Percentiles rank a stretch among this genome's conserved stretches.
Evolutionary conservation across 2,329 filamentous ascomycete genomes (phyloP).

Genomic region (Monosporascus sp.): DNA sequence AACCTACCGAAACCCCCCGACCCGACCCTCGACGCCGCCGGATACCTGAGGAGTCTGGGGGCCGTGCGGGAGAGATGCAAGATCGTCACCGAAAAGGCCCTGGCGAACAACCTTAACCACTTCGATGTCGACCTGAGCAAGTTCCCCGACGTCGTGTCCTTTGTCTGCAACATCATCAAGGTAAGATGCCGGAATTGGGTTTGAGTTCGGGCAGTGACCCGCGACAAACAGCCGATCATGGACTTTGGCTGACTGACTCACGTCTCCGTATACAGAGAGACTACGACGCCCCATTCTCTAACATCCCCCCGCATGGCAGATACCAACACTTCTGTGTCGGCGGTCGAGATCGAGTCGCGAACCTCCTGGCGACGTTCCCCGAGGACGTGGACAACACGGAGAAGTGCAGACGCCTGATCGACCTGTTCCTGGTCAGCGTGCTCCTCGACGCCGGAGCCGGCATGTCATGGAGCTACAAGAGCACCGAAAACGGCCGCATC

Average conservation of each 20-base stretch:
- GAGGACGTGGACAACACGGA: slow-evolving; percentile 33
- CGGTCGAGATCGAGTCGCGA: slow-evolving; percentile 38
- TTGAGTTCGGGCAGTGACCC: background rate
- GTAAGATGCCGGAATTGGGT: slow-evolving; percentile 39
- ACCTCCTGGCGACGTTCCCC: slow-evolving; percentile 25
- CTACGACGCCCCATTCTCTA: slow-evolving; percentile 29
- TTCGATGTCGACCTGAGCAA: slow-evolving; percentile 86
- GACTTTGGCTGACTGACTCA: slow-evolving; percentile 4
- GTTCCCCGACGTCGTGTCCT: slow-evolving; percentile 76
- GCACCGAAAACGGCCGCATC: slow-evolving; percentile 75
- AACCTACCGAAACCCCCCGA: slow-evolving; percentile 81
- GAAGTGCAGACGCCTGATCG: slow-evolving; percentile 45
- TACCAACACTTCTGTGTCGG: slow-evolving; percentile 62
- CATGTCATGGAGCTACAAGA: slow-evolving; percentile 87
- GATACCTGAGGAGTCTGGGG: slow-evolving; percentile 84
- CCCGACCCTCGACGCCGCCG: slow-evolving; percentile 79
- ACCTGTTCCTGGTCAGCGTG: slow-evolving; percentile 68
- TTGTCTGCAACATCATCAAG: slow-evolving; percentile 93
- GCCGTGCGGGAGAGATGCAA: slow-evolving; percentile 76
- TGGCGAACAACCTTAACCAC: slow-evolving; percentile 72
- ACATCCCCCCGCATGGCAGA: slow-evolving; percentile 51
- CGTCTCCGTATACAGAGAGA: slow-evolving; percentile 25
- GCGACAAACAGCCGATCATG: background rate
- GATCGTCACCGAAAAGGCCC: slow-evolving; percentile 70
- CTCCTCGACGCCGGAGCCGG: slow-evolving; percentile 85